Conservation (phyloP, 257 asterid species). For the Solanum pinnatisectum region DNA sequence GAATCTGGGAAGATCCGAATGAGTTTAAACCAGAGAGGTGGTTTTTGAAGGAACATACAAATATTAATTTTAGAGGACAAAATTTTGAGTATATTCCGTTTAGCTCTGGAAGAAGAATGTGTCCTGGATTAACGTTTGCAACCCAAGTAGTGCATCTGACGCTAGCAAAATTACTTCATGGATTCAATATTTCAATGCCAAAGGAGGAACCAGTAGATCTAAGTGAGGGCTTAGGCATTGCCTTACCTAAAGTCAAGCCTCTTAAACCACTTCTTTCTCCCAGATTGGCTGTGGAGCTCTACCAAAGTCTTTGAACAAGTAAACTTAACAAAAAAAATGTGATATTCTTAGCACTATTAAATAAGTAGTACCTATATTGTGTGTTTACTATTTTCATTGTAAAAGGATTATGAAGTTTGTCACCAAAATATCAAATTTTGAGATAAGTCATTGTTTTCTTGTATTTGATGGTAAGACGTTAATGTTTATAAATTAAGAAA, state of each 20-base stretch:
- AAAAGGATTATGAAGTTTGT: background rate
- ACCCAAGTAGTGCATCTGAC: slow-evolving; percentile 19
- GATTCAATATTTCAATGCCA: slow-evolving; percentile 23
- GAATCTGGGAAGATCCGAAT: slow-evolving; percentile 28
- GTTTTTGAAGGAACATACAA: slow-evolving; percentile 11
- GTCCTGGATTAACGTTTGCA: slow-evolving; percentile 35
- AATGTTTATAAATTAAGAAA: background rate
- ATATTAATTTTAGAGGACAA: slow-evolving; percentile 21
- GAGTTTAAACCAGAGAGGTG: slow-evolving; percentile 49
- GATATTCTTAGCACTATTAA: background rate
- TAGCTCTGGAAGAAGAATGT: slow-evolving; percentile 44
- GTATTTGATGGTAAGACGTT: background rate
- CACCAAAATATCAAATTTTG: background rate
- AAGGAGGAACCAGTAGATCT: slow-evolving; percentile 25
- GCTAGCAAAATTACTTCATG: slow-evolving; percentile 48
- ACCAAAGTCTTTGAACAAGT: slow-evolving; percentile 11
- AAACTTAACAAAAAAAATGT: background rate
- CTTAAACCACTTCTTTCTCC: slow-evolving; percentile 34
- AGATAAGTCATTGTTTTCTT: background rate
- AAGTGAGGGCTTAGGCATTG: slow-evolving; percentile 41
- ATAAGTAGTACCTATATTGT: background rate
- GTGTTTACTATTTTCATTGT: background rate
- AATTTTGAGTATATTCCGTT: slow-evolving; percentile 42
- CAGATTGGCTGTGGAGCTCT: slow-evolving; percentile 21
- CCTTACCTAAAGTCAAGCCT: slow-evolving; percentile 41